Percentiles rank a stretch among this genome's conserved stretches.
Conservation (phyloP, 805 yeast species). For the Debaryomyces tyrocola region DNA sequence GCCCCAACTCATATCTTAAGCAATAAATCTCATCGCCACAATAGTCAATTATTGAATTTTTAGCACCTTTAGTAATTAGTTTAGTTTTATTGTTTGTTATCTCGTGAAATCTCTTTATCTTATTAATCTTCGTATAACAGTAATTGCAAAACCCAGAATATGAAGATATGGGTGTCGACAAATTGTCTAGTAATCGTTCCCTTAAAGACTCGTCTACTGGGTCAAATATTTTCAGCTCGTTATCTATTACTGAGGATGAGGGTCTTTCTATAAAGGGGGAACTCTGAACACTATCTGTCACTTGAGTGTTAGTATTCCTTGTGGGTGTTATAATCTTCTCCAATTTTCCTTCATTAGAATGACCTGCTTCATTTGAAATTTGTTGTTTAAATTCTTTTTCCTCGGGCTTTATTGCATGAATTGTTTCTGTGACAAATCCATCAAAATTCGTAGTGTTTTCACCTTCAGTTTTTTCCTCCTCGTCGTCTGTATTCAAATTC, state of each 20-base stretch:
- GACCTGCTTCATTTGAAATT: not conserved
- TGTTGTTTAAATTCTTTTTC: conserved; percentile 1
- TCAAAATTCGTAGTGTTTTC: conserved; percentile 37
- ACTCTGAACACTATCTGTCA: conserved; percentile 29
- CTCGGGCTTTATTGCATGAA: conserved; percentile 14
- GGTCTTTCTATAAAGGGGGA: conserved; percentile 49
- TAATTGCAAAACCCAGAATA: conserved; percentile 36
- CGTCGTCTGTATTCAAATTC: conserved; percentile 29
- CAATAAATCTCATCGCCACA: conserved; percentile 47
- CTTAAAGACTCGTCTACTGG: conserved; percentile 50
- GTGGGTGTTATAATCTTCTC: conserved; percentile 25
- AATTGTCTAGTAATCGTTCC: conserved; percentile 32
- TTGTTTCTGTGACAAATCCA: conserved; percentile 53
- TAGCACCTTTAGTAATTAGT: conserved; percentile 32
- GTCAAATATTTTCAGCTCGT: conserved; percentile 11
- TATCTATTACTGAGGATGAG: not conserved
- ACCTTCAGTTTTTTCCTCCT: conserved; percentile 20
- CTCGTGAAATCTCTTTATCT: conserved; percentile 33
- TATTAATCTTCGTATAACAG: conserved; percentile 25
- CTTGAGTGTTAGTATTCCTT: conserved; percentile 16
- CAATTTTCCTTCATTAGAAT: not conserved
- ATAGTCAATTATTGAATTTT: conserved; percentile 43
- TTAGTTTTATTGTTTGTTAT: conserved; percentile 36
- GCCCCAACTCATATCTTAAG: conserved; percentile 61
- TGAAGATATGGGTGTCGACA: conserved; percentile 34